Percentiles rank a stretch among this genome's conserved stretches.
These are phyloP conservation scores for Backusella circina DNA, from an alignment of 192 early-diverging fungal species.

Conservation along the genomic window DNA sequence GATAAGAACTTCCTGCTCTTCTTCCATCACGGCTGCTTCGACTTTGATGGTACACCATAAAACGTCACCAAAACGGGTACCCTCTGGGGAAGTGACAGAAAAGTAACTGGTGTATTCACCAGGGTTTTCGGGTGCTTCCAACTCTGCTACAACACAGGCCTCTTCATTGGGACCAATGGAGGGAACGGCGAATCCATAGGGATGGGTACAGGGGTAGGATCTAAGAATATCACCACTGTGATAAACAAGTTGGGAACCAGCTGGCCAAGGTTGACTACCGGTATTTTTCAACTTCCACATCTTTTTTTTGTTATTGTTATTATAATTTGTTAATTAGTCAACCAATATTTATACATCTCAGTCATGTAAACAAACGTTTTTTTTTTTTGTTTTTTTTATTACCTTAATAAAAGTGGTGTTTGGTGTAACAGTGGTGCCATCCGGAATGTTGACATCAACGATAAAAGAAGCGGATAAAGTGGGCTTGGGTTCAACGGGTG, in stretches of 20 bases:
- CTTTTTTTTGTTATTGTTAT: too few species aligned
- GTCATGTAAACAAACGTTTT: not conserved
- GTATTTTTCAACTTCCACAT: slow-evolving; percentile 69
- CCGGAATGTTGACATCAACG: slow-evolving; percentile 65
- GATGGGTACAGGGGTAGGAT: slow-evolving; percentile 38
- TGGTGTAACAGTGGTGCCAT: slow-evolving; percentile 52
- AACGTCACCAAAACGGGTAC: slow-evolving; percentile 60
- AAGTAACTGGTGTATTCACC: slow-evolving; percentile 65
- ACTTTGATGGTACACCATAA: slow-evolving; percentile 68
- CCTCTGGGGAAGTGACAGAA: slow-evolving; percentile 53
- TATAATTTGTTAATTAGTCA: not conserved
- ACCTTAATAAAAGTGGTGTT: slow-evolving; percentile 58
- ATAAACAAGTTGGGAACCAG: slow-evolving; percentile 50
- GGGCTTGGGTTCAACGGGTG: not conserved
- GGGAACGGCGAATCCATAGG: slow-evolving; percentile 39
- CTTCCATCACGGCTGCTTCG: not conserved
- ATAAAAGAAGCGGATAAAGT: slow-evolving; percentile 50
- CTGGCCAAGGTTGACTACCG: slow-evolving; percentile 58
- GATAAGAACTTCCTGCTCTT: too few species aligned
- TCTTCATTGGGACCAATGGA: slow-evolving; percentile 49
- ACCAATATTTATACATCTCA: not conserved
- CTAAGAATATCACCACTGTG: slow-evolving; percentile 45
- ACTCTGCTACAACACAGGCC: slow-evolving; percentile 56
- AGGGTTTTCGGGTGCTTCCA: slow-evolving; percentile 56
- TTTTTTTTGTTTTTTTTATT: not conserved